Evolutionary conservation across 2,329 filamentous ascomycete species (phyloP).

Genomic region (Knufia fluminis): DNA sequence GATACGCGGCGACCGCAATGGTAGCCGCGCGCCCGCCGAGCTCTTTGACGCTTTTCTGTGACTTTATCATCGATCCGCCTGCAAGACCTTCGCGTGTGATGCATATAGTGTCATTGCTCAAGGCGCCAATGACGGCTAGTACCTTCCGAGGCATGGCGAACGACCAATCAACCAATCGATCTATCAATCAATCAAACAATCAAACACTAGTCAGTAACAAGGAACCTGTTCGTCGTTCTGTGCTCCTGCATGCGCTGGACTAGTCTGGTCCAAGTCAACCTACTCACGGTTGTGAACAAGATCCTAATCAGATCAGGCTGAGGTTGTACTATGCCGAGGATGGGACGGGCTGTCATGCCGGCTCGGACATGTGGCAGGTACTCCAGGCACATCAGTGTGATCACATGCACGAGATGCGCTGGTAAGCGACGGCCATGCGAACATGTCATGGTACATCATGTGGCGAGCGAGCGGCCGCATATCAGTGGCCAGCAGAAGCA

Average conservation of each 20-base stretch:
- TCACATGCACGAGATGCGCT: too few species aligned
- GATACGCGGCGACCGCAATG: conserved; percentile 14
- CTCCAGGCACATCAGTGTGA: too few species aligned
- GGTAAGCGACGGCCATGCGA: too few species aligned
- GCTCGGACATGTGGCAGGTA: too few species aligned
- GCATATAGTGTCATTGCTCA: background rate
- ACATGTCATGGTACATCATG: too few species aligned
- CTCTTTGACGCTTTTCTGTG: background rate
- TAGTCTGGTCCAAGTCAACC: background rate
- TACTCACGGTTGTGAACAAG: background rate
- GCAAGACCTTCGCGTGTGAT: background rate
- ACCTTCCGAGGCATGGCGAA: background rate
- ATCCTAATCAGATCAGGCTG: background rate
- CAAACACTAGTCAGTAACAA: too few species aligned
- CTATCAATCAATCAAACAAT: too few species aligned
- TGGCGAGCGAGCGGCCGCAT: too few species aligned
- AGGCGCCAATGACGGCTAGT: background rate
- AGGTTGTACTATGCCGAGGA: too few species aligned
- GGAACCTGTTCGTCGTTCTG: background rate
- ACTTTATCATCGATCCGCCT: background rate
- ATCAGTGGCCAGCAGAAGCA: too few species aligned
- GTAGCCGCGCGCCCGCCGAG: conserved; percentile 16
- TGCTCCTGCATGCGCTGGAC: background rate
- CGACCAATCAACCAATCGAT: background rate
- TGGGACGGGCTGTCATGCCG: too few species aligned